Percentiles rank a stretch among this genome's conserved stretches.
Evolutionary conservation across 2,329 filamentous ascomycete species (phyloP).

Genomic region (Aspergillus versicolor): DNA sequence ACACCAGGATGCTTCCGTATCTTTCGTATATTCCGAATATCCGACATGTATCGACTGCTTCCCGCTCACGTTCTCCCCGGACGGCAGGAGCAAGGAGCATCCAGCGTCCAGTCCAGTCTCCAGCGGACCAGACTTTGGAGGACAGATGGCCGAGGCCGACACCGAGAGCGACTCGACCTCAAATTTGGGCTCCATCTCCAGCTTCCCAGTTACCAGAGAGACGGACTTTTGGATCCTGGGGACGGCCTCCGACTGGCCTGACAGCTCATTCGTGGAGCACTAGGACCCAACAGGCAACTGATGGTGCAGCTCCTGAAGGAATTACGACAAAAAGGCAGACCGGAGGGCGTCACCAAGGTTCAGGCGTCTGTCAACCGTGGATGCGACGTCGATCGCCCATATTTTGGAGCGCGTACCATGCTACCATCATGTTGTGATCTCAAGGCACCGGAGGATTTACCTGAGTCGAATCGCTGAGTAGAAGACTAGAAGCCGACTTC

Average conservation of each 20-base stretch:
- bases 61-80: background rate
- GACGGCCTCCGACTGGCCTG: slow-evolving; percentile 2
- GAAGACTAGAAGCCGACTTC: too few relatives aligned
- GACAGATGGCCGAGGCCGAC: background rate
- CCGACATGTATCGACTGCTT: background rate
- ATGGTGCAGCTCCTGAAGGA: background rate
- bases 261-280: background rate
- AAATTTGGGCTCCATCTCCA: background rate
- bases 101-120: background rate
- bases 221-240: background rate
- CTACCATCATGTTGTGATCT: background rate
- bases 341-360: background rate
- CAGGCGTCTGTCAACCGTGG: slow-evolving; percentile 1
- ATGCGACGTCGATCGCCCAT: slow-evolving; percentile 2
- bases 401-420: background rate
- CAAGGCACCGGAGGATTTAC: background rate
- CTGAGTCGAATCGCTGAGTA: background rate
- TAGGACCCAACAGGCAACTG: background rate
- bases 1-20: background rate
- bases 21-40: background rate
- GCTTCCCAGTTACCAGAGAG: slow-evolving; percentile 4
- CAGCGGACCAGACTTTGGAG: background rate
- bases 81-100: background rate
- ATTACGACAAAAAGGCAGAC: background rate
- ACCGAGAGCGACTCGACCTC: background rate